Conservation (phyloP, 106 monocot species). For the Dioscorea zingiberensis region DNA sequence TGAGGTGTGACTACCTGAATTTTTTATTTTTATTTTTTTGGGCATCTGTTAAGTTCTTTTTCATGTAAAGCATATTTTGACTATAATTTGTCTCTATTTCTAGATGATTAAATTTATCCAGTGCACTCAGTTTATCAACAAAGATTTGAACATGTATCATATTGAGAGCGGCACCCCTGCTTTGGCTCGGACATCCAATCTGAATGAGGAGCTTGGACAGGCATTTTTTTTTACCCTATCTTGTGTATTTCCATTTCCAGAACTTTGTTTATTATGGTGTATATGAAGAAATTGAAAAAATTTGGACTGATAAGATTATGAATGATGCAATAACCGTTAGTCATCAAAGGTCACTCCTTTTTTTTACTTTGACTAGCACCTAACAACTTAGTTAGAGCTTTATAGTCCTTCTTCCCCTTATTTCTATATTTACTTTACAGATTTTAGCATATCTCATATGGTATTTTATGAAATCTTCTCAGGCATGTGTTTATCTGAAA, state of each 20-base stretch:
- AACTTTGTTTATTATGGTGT: no score
- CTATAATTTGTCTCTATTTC: slow-evolving; percentile 5
- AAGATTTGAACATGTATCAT: slow-evolving; percentile 98
- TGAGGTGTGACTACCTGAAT: slow-evolving; percentile 46
- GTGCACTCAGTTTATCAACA: slow-evolving; percentile 94
- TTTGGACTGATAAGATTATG: neutral
- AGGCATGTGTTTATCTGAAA: no score
- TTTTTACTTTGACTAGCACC: no score
- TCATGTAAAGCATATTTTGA: neutral
- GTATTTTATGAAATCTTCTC: no score
- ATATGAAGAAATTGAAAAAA: neutral
- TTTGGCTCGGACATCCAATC: slow-evolving; percentile 90
- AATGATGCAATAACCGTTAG: no score
- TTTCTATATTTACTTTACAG: no score
- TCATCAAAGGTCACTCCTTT: no score
- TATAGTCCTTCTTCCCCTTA: no score
- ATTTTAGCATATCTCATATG: no score
- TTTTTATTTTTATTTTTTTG: neutral
- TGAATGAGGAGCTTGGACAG: slow-evolving; percentile 99
- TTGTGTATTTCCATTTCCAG: neutral
- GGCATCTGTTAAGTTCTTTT: neutral
- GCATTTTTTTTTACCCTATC: slow-evolving; percentile 23
- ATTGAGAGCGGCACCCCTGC: slow-evolving; percentile 88
- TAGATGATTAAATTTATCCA: slow-evolving; percentile 99
- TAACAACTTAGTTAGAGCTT: no score